Percentiles rank a stretch among this genome's conserved stretches.
These are phyloP conservation scores for Fusarium compactum DNA, from an alignment of 2,329 filamentous ascomycete species.

Conservation along the genomic window DNA sequence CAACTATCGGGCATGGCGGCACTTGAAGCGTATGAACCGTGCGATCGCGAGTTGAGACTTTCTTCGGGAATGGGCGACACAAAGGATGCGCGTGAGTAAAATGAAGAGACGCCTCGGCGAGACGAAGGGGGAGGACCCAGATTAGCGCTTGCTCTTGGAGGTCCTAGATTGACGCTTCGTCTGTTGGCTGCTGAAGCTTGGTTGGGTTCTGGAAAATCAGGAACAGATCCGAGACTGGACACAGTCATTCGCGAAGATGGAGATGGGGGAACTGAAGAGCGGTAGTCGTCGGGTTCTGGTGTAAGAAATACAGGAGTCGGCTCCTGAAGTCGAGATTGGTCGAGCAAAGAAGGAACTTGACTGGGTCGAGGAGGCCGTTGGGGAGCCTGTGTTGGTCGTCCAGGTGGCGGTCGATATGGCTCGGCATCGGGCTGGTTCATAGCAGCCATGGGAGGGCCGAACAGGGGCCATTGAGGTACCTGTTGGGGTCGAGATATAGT, in stretches of 20 bases:
- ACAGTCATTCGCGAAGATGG: conserved; percentile 63
- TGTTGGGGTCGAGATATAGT: conserved; percentile 67
- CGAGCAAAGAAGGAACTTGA: conserved; percentile 68
- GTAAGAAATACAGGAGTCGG: conserved; percentile 64
- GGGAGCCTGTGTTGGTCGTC: conserved; percentile 62
- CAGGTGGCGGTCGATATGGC: conserved; percentile 64
- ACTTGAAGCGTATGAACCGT: conserved; percentile 77
- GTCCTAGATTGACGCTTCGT: conserved; percentile 62
- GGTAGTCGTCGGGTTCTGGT: conserved; percentile 50
- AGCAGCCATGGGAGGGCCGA: conserved; percentile 55
- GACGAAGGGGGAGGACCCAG: conserved; percentile 72
- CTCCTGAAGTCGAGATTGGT: conserved; percentile 67
- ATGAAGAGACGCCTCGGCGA: conserved; percentile 71
- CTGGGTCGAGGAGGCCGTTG: conserved; percentile 71
- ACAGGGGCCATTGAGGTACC: conserved; percentile 67
- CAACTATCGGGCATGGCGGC: conserved; percentile 78
- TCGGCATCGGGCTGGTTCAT: conserved; percentile 51
- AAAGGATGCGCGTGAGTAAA: conserved; percentile 73
- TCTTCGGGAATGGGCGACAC: conserved; percentile 84
- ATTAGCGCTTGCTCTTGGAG: conserved; percentile 62
- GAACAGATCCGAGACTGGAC: conserved; percentile 68
- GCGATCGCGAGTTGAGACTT: conserved; percentile 66
- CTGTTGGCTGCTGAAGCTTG: conserved; percentile 51
- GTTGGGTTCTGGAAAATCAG: conserved; percentile 66
- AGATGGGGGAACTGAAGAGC: conserved; percentile 61